Evolutionary conservation across 257 asterid genomes (phyloP).

Genomic region (Cordia subcordata): DNA sequence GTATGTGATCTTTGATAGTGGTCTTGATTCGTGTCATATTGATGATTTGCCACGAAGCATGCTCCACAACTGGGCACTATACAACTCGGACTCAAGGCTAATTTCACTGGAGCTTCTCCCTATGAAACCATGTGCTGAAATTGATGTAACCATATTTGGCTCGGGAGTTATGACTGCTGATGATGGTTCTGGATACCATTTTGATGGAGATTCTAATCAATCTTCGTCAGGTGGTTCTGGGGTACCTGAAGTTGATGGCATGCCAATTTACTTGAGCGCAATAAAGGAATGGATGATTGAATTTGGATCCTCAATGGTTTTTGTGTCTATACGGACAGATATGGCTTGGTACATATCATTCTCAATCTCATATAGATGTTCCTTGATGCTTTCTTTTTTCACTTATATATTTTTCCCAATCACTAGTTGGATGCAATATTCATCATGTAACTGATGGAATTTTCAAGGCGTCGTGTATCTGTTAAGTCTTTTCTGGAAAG

Average conservation of each 20-base stretch:
- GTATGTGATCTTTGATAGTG: conserved; percentile 72
- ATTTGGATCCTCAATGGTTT: conserved; percentile 76
- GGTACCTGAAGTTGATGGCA: conserved; percentile 56
- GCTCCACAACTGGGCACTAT: conserved; percentile 92
- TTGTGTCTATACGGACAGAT: conserved; percentile 81
- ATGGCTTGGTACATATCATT: conserved; percentile 76
- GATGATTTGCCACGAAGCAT: conserved; percentile 72
- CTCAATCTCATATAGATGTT: conserved; percentile 7
- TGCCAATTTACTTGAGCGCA: conserved; percentile 76
- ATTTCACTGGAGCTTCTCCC: conserved; percentile 92
- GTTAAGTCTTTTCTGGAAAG: too few species aligned
- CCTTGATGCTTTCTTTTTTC: not conserved
- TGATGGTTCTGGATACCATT: conserved; percentile 86
- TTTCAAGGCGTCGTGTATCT: too few species aligned
- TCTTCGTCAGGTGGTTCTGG: conserved; percentile 50
- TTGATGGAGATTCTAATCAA: conserved; percentile 56
- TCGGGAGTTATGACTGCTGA: conserved; percentile 80
- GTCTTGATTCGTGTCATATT: conserved; percentile 38
- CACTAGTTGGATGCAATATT: too few species aligned
- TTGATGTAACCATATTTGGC: conserved; percentile 84
- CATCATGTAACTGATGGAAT: too few species aligned
- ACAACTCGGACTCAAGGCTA: conserved; percentile 87
- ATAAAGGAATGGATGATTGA: conserved; percentile 97
- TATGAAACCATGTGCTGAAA: conserved; percentile 80
- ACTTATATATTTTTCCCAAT: too few species aligned